Evolutionary conservation across 2,329 filamentous ascomycete genomes (phyloP).

Genomic region (Fusarium sp.): DNA sequence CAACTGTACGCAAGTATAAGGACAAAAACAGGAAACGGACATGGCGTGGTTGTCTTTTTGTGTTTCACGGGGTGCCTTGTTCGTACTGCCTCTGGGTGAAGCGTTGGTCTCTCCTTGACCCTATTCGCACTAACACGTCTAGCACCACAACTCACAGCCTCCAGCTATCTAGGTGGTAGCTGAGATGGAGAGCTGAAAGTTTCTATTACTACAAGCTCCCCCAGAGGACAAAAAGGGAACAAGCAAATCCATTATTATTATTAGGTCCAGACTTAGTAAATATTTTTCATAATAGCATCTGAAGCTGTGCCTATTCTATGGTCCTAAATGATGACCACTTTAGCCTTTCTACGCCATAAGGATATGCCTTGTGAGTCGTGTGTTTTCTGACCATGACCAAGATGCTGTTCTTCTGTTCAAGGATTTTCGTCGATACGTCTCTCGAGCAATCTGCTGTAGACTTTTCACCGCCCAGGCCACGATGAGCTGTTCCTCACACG

Average conservation of each 20-base stretch:
- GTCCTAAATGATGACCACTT: too few relatives aligned
- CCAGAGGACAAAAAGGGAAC: too few relatives aligned
- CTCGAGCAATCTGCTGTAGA: background rate
- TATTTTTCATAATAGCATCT: too few relatives aligned
- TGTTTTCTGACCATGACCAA: background rate
- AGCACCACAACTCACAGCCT: background rate
- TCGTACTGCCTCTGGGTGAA: background rate
- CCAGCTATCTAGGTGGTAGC: too few relatives aligned
- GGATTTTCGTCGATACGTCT: too few relatives aligned
- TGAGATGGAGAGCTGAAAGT: too few relatives aligned
- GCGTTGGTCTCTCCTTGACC: slow-evolving; percentile 3
- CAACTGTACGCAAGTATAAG: slow-evolving; percentile 13
- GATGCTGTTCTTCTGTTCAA: background rate
- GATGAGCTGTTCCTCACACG: slow-evolving; percentile 43
- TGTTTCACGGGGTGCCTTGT: slow-evolving; percentile 15
- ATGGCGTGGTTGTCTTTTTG: slow-evolving; percentile 23
- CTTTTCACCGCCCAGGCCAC: slow-evolving; percentile 28
- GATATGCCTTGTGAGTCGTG: too few relatives aligned
- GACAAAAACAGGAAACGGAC: slow-evolving; percentile 11
- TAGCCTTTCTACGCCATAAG: too few relatives aligned
- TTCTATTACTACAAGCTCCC: too few relatives aligned
- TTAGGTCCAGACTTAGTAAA: too few relatives aligned
- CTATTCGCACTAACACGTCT: background rate
- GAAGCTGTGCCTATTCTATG: too few relatives aligned
- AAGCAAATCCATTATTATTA: too few relatives aligned